These are phyloP conservation scores for Mycena amicta DNA, from an alignment of 768 basidiomycete species.

Conservation along the genomic window DNA sequence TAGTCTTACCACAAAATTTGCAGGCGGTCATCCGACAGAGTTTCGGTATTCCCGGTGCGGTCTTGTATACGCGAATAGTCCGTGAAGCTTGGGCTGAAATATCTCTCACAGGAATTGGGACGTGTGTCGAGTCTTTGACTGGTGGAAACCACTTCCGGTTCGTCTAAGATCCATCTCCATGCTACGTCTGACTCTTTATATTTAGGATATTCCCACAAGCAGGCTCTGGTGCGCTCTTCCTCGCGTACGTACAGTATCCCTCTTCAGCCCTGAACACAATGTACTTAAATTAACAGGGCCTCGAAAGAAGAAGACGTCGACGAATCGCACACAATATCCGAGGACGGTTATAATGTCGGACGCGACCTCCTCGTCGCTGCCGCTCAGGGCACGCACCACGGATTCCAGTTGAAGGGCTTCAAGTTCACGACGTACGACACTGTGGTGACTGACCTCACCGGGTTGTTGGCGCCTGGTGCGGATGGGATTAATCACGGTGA, in stretches of 20 bases:
- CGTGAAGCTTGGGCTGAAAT: not conserved
- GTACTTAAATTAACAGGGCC: constrained; percentile 29
- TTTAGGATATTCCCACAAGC: constrained; percentile 48
- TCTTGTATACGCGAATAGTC: not conserved
- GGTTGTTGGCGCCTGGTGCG: constrained; percentile 41
- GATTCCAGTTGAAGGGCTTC: constrained; percentile 13
- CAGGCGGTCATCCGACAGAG: constrained; percentile 6
- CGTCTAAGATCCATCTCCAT: constrained; percentile 10
- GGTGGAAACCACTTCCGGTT: constrained; percentile 43
- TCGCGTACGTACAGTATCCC: constrained; percentile 40
- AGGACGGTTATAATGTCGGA: constrained; percentile 49
- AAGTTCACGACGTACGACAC: constrained; percentile 37
- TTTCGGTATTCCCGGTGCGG: constrained; percentile 24
- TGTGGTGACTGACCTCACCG: constrained; percentile 36
- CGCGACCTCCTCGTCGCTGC: constrained; percentile 40
- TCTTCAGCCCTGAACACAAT: not conserved
- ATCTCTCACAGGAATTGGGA: not conserved
- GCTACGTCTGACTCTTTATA: constrained; percentile 6
- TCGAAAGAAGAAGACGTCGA: constrained; percentile 43
- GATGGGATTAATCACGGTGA: constrained; percentile 50
- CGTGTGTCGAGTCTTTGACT: not conserved
- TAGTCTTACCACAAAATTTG: not conserved
- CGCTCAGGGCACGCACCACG: constrained; percentile 36
- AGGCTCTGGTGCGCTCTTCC: constrained; percentile 44
- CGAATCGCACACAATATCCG: constrained; percentile 38